These are phyloP conservation scores for Angophora floribunda DNA, from an alignment of 345 rosid species.

Conservation along the genomic window DNA sequence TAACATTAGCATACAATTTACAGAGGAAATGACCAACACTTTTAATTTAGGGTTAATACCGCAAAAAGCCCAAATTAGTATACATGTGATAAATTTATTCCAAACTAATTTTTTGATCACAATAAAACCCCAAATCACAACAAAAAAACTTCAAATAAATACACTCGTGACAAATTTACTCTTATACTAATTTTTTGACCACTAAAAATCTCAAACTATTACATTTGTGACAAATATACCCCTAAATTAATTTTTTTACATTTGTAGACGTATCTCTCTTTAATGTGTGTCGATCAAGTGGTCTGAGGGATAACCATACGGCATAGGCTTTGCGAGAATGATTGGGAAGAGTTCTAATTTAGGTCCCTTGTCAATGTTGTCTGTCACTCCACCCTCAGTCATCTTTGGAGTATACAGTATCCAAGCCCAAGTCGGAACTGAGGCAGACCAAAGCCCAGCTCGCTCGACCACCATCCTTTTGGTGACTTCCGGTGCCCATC, in stretches of 20 bases:
- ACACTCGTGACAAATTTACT: no score
- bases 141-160: no score
- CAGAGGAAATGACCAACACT: neutral
- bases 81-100: no score
- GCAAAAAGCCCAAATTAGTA: no score
- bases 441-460: neutral
- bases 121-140: no score
- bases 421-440: constrained; percentile 2
- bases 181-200: no score
- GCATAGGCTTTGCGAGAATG: neutral
- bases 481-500: constrained; percentile 12
- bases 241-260: no score
- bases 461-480: neutral
- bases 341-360: neutral
- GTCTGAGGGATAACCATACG: neutral
- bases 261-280: no score
- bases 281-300: neutral
- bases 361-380: neutral
- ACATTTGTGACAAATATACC: no score
- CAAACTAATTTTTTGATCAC: no score
- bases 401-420: neutral
- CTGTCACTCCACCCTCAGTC: constrained; percentile 6
- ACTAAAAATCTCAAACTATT: no score
- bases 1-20: neutral
- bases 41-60: no score